Evolutionary conservation across 257 asterid species (phyloP).

Genomic region (Misopates orontium): DNA sequence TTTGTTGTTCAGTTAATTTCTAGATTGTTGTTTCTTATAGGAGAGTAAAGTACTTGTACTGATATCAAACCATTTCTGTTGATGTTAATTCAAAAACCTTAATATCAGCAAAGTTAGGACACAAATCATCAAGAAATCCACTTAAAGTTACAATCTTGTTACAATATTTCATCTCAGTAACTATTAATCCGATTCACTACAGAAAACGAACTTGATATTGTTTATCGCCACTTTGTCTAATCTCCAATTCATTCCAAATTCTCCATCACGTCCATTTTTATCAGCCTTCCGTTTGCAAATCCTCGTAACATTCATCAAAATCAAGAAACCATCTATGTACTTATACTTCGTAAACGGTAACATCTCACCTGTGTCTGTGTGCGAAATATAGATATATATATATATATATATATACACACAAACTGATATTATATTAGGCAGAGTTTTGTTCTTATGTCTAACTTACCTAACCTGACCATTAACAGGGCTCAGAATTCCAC

Average conservation of each 20-base stretch:
- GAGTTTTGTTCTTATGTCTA: not conserved
- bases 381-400: too few species aligned
- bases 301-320: constrained; percentile 26
- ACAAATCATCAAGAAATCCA: too few species aligned
- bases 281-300: not conserved
- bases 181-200: not conserved
- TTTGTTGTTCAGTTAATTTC: not conserved
- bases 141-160: too few species aligned
- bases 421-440: too few species aligned
- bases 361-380: too few species aligned
- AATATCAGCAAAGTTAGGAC: not conserved
- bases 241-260: not conserved
- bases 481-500: constrained; percentile 21
- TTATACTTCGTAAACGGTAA: too few species aligned
- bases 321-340: not conserved
- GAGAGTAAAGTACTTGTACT: not conserved
- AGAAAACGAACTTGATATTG: not conserved
- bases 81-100: too few species aligned
- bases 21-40: not conserved
- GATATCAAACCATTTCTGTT: not conserved
- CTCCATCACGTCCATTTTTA: not conserved
- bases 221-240: not conserved
- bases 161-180: too few species aligned
- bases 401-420: too few species aligned
- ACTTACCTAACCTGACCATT: constrained; percentile 34